Base-by-base conservation (phyloP, 805 yeast genomes). In the Ogataea paraovalis region DNA sequence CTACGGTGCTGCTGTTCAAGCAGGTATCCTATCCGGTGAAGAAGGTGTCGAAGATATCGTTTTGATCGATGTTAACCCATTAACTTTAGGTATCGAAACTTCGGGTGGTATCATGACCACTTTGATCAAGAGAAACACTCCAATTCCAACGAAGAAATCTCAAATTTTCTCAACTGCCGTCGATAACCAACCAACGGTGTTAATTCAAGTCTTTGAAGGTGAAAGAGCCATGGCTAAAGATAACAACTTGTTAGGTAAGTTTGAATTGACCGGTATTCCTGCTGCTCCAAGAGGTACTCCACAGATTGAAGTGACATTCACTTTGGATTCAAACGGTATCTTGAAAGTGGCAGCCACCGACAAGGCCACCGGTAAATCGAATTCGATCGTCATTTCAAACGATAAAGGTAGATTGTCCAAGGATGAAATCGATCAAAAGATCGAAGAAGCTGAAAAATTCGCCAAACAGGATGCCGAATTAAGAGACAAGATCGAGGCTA, bases 1-100 rank as follows among this genome's bases (percentile, higher is more conserved):
- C 39, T 92, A 84, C 64, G 99, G 99, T 81, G 98, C 98, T 52
- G 97, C 99, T 55, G 97, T 92, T 55, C 99, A 92, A 78, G 98
- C 96, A 49, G 98, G 98, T 77, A 95, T 92, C 60, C 76, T 92
- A 57, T 83, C 96, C 47, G 98, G 98, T 71, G 97, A 91, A 73
- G 90, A 85, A 63, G 94, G 95, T 70, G 94, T 83, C 54, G 95
- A 86, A 62, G 94, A 86, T 66, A 83, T 86, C 61, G 92, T 92
- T 55, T 76, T 90, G 65, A 79, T 91, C 64, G 97, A 90, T 74
- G 97, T 90, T 54, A 88, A 91, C 62, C 96, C 97, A 62, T 81
- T 90, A 67, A 90, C 97, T 46, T 71, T 90, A 56, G 97, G 97
- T 78, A 91, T 90, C 68, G 97, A 90, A 75, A 91, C 97, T 59